phyloP scores from a whole-genome alignment of 441 rosid species.

The Codiaeum variegatum region DNA sequence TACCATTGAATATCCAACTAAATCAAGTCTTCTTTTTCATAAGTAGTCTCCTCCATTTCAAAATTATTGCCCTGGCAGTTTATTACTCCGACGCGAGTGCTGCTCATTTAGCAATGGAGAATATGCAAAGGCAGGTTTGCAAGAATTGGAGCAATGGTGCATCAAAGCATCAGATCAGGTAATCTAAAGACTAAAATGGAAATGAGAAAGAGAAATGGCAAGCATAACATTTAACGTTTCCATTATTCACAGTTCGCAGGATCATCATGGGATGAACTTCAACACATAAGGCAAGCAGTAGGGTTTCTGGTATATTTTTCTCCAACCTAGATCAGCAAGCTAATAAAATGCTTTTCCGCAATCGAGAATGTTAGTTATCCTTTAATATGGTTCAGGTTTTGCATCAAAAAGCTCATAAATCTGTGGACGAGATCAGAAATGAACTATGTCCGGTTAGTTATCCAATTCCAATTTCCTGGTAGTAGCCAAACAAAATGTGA shows the following conservation, averaged over 20 bases:
- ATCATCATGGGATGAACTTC: conserved; percentile 58
- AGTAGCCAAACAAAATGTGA: background rate
- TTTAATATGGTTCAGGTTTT: conserved; percentile 34
- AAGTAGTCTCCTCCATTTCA: conserved; percentile 2
- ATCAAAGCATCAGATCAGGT: conserved; percentile 55
- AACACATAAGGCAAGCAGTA: conserved; percentile 68
- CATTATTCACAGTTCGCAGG: conserved; percentile 36
- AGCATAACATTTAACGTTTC: background rate
- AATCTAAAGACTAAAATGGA: conserved; percentile 15
- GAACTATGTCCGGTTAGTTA: conserved; percentile 57
- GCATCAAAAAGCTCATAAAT: conserved; percentile 59
- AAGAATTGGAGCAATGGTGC: conserved; percentile 68
- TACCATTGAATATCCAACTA: background rate
- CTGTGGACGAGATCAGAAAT: conserved; percentile 47
- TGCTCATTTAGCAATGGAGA: conserved; percentile 82
- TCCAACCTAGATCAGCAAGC: background rate
- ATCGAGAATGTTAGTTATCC: conserved; percentile 6
- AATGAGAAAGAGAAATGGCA: background rate
- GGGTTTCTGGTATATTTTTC: conserved; percentile 55
- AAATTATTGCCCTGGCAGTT: conserved; percentile 35
- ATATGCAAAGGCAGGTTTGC: conserved; percentile 62
- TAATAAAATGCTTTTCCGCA: background rate
- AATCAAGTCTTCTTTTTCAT: background rate
- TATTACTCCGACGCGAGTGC: conserved; percentile 69
- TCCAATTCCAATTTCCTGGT: background rate